Base-by-base conservation (phyloP, 768 basidiomycete species). In the Dictyophora rubrovolvata region DNA sequence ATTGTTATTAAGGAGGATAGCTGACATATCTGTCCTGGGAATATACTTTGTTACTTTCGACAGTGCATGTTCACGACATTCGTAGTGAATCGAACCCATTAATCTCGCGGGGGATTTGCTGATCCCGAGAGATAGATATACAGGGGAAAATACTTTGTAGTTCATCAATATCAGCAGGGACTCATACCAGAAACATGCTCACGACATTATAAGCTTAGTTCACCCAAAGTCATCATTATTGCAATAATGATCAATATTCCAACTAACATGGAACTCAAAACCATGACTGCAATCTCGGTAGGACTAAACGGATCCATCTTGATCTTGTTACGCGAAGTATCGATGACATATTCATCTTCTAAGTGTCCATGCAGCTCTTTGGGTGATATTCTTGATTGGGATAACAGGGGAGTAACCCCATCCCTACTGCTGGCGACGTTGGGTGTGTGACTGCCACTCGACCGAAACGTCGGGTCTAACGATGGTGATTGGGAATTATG, bases 1-100 rank as follows among this genome's bases (percentile, higher is more conserved):
- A 74, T 85, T 47, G 89, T 97, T 62, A 74, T 93, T 62, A 77
- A 77, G 49, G 90, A 93, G 73, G 91, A 95, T 75, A 77, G 60
- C 56, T 72, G 59, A 57, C 57, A 21, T 42, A 6, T 10, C 14
- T 35, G 4, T 12, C 4, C n/a, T 12, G 4, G 4, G 10, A 42
- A 42, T 42, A 42, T 42, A 42, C 42, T 42, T 42, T 7, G 28
- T 28, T 28, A 7, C 28, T 28, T 28, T 28, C 28, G 42, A 42
- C 10, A 42, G 42, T 12, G n/a, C 10, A 28, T n/a, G 28, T 28
- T 28, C 28, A 28, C 4, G 28, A 28, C 7, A 28, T 28, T 28
- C 28, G 7, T 28, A 28, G 28, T 7, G 28, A 28, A 28, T 28
- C 7, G 28, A 28, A 28, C 7, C 7, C 28, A 28, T 28, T 28